Evolutionary conservation across 345 rosid genomes (phyloP).

Genomic region (Raphanus raphanistrum): DNA sequence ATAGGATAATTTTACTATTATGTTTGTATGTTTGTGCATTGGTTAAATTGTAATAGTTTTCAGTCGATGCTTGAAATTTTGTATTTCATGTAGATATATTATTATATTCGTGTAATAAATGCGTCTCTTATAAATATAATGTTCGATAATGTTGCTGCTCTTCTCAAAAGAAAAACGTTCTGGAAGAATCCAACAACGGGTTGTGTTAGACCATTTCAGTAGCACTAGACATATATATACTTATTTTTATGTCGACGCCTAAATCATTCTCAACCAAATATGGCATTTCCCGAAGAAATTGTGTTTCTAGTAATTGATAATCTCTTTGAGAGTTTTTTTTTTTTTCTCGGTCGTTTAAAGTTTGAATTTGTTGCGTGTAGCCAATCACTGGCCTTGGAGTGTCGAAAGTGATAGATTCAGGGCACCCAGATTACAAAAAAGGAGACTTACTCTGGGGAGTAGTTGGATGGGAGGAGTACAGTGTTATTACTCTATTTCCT

Average conservation of each 20-base stretch:
- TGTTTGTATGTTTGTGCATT: not conserved
- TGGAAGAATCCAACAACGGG: not conserved
- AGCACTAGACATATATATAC: not conserved
- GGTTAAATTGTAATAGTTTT: no score
- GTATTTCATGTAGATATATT: not conserved
- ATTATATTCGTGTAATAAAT: not conserved
- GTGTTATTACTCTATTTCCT: constrained; percentile 33
- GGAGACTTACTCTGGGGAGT: constrained; percentile 59
- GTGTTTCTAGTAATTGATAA: not conserved
- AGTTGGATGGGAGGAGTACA: constrained; percentile 68
- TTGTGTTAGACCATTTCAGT: not conserved
- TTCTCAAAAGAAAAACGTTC: not conserved
- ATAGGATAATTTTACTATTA: not conserved
- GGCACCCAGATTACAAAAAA: constrained; percentile 43
- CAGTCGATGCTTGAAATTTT: not conserved
- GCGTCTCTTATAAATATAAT: not conserved
- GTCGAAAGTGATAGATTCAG: constrained; percentile 54
- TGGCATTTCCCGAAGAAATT: not conserved
- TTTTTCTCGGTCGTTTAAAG: not conserved
- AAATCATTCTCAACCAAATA: not conserved
- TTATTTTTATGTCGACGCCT: not conserved
- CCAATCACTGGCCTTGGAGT: constrained; percentile 57
- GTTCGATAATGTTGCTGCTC: not conserved
- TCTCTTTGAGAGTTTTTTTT: not conserved
- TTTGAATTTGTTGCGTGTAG: constrained; percentile 38